phyloP scores from a whole-genome alignment of 2,329 filamentous ascomycete species.

The Sarocladium kiliense region DNA sequence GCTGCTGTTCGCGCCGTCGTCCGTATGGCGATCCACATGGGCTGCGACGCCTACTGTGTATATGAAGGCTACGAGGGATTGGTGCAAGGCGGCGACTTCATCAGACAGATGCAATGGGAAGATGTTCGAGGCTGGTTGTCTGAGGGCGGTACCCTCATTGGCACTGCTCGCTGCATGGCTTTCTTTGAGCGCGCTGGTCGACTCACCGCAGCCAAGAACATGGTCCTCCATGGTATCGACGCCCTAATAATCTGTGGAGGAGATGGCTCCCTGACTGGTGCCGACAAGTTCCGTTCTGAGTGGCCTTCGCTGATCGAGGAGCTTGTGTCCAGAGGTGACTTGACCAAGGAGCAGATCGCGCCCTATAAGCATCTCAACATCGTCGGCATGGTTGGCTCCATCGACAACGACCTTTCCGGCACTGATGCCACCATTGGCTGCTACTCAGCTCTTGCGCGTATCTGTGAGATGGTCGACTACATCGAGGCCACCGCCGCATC shows the following conservation, averaged over 20 bases:
- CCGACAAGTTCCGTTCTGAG: conserved; percentile 86
- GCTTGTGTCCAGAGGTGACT: conserved; percentile 67
- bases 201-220: conserved; percentile 83
- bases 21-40: conserved; percentile 81
- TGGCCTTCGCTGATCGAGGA: conserved; percentile 88
- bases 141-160: conserved; percentile 92
- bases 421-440: conserved; percentile 97
- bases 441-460: conserved; percentile 87
- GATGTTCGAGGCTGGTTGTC: conserved; percentile 93
- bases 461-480: conserved; percentile 94
- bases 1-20: conserved; percentile 85
- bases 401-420: conserved; percentile 96
- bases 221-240: conserved; percentile 89
- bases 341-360: conserved; percentile 64
- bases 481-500: conserved; percentile 94
- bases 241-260: conserved; percentile 95
- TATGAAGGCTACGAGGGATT: conserved; percentile 97
- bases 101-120: conserved; percentile 83
- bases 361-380: conserved; percentile 89
- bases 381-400: conserved; percentile 91
- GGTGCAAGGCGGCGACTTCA: conserved; percentile 82
- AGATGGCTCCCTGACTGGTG: conserved; percentile 92
- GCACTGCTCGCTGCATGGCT: conserved; percentile 85
- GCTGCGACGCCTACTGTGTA: conserved; percentile 73
- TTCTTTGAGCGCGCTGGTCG: conserved; percentile 88